Evolutionary conservation across 2,329 filamentous ascomycete genomes (phyloP), one percentile per base, ranked within the genome.

Genomic region (Aureobasidium sp.): DNA sequence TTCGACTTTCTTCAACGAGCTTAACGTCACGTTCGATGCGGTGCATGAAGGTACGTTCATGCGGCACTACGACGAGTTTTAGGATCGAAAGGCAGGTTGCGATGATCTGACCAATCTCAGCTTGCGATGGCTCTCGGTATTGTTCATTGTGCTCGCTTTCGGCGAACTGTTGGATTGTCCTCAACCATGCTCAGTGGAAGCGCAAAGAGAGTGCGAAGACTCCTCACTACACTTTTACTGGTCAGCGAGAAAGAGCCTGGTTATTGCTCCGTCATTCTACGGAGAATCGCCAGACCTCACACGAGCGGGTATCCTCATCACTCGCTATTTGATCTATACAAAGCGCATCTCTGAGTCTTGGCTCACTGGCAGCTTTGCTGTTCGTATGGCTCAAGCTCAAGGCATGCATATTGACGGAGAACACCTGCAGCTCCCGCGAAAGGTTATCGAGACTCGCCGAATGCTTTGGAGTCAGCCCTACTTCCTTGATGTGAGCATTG

Each of bases 101-200:
- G 50, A 53, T 18, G 50, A 53, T 27, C 29, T 53, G 50, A 53
- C 27, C 50, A 53, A 33, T 18, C 13, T 33, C 27, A 53, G 36
- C n/a, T 18, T 53, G 27, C 50, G 27, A 36, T 53, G 50, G 50
- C 50, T 53, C 11, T 53, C 50, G 16, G 50, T 53, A 16, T 27
- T 53, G 29, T 53, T 53, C 29, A 53, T 53, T 29, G 20, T 53
- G 10, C 50, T 53, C 20, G 50, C 50, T 33, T 53, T 53, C 18
- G 50, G 50, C 7, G 50, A 53, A 53, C 29, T 53, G 20, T 18
- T 53, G 11, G 50, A 31, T 18, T 53, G 50, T 53, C 50, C 50
- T 36, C 50, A 53, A n/a, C 50, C 50, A 53, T 53, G 50, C 27
- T 53, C 50, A 9, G 31, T 53, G n/a, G 50, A 53, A 53, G 50